Evolutionary conservation across 371 early-diverging fungal genomes (phyloP).

Genomic region (Haplosporangium sp.): DNA sequence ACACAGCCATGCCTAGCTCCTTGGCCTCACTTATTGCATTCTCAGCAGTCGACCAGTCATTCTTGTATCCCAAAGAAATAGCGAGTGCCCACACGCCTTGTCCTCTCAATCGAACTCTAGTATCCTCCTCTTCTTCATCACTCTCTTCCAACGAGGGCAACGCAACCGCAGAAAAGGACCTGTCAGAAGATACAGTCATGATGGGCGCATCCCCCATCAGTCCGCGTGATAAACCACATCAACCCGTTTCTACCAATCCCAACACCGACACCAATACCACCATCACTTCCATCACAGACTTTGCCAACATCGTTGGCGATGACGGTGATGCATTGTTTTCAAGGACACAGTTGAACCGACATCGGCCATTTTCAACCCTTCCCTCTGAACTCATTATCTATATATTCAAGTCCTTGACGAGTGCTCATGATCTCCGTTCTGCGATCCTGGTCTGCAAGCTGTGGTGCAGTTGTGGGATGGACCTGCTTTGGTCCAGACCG

Average conservation of each 20-base stretch:
- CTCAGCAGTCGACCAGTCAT: too few species aligned
- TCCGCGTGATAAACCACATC: not conserved
- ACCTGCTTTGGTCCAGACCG: slow-evolving; percentile 46
- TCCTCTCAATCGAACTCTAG: not conserved
- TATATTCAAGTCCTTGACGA: slow-evolving; percentile 37
- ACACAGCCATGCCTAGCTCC: too few species aligned
- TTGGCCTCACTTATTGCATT: too few species aligned
- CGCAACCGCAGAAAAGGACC: slow-evolving; percentile 2
- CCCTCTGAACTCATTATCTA: slow-evolving; percentile 42
- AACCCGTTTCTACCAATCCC: not conserved
- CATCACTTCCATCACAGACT: not conserved
- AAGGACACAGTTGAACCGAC: not conserved
- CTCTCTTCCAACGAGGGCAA: slow-evolving; percentile 5
- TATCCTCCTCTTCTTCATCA: slow-evolving; percentile 16
- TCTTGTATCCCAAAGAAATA: not conserved
- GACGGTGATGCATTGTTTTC: not conserved
- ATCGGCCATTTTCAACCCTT: slow-evolving; percentile 1
- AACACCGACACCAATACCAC: not conserved
- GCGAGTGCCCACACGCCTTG: not conserved
- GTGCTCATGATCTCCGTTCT: slow-evolving; percentile 35
- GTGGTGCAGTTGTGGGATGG: slow-evolving; percentile 48
- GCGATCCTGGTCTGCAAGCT: slow-evolving; percentile 47
- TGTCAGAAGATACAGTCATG: slow-evolving; percentile 13
- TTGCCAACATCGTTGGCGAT: not conserved
- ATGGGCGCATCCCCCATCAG: not conserved